Evolutionary conservation across 208 protist genomes (phyloP).

Genomic region (Lotmaria passim): DNA sequence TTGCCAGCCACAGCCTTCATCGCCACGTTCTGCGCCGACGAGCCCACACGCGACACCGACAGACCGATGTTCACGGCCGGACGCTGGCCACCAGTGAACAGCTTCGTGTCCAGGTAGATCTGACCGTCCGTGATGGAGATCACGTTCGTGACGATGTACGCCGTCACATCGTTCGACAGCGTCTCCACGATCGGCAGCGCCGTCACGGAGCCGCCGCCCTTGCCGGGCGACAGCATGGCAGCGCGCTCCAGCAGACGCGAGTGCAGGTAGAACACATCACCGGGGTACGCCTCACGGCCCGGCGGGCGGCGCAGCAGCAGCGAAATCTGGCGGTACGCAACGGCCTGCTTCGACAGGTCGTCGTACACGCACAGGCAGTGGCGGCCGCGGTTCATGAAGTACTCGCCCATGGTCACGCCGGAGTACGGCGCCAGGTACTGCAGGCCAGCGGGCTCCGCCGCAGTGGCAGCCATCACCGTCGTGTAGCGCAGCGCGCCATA

Average conservation of each 20-base stretch:
- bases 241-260: constrained; percentile 93
- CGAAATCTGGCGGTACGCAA: constrained; percentile 95
- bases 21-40: constrained; percentile 91
- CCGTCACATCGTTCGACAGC: constrained; percentile 94
- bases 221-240: constrained; percentile 86
- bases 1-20: constrained; percentile 93
- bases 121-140: constrained; percentile 96
- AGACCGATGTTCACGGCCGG: constrained; percentile 95
- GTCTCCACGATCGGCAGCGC: constrained; percentile 94
- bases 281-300: constrained; percentile 93
- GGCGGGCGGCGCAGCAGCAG: constrained; percentile 92
- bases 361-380: constrained; percentile 94
- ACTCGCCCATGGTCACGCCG: constrained; percentile 92
- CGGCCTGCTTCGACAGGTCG: constrained; percentile 95
- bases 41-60: constrained; percentile 94
- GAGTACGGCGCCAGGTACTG: constrained; percentile 94
- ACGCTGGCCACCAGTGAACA: constrained; percentile 93
- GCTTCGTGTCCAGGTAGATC: constrained; percentile 94
- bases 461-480: constrained; percentile 92
- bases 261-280: constrained; percentile 96
- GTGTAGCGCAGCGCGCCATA: constrained; percentile 92
- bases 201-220: constrained; percentile 90
- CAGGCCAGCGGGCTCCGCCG: constrained; percentile 88
- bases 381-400: constrained; percentile 92
- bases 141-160: constrained; percentile 95